Conservation (phyloP, 2,329 filamentous ascomycete genomes). For the Sporothrix pallida region DNA sequence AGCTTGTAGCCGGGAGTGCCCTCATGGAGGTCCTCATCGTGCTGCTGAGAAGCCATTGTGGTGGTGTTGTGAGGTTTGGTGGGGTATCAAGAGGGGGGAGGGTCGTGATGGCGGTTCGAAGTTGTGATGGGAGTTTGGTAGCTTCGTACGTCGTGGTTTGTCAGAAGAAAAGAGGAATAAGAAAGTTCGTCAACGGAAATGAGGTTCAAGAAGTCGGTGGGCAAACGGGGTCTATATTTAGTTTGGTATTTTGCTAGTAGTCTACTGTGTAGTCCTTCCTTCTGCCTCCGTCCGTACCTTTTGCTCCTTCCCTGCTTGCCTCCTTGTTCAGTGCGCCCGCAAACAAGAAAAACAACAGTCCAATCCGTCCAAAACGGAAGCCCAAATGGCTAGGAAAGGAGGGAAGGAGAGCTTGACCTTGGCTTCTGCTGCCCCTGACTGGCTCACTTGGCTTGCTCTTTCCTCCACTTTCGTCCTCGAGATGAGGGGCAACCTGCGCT, state of each 20-base stretch:
- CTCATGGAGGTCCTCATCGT: slow-evolving; percentile 79
- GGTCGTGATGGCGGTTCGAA: background rate
- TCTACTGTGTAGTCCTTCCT: background rate
- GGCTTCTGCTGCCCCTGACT: slow-evolving; percentile 15
- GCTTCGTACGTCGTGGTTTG: background rate
- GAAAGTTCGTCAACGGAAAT: background rate
- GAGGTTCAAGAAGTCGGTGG: slow-evolving; percentile 17
- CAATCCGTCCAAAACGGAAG: no score
- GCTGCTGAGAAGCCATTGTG: slow-evolving; percentile 69
- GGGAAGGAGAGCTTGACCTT: slow-evolving; percentile 6
- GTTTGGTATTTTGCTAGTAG: background rate
- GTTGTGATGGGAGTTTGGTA: background rate
- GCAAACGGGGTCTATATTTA: slow-evolving; percentile 24
- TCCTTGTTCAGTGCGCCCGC: background rate
- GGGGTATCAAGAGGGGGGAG: background rate
- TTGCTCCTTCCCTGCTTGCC: background rate
- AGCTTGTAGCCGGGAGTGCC: slow-evolving; percentile 97
- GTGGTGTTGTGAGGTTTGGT: slow-evolving; percentile 42
- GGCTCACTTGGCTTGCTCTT: slow-evolving; percentile 17
- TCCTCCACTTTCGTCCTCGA: slow-evolving; percentile 14
- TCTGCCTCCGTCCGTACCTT: background rate
- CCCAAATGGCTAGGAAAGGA: background rate
- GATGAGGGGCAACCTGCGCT: slow-evolving; percentile 2
- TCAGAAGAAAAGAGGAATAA: background rate
- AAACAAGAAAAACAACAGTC: slow-evolving; percentile 6